Conservation (phyloP, 192 early-diverging fungal genomes). For the Umbelopsis ramanniana region DNA sequence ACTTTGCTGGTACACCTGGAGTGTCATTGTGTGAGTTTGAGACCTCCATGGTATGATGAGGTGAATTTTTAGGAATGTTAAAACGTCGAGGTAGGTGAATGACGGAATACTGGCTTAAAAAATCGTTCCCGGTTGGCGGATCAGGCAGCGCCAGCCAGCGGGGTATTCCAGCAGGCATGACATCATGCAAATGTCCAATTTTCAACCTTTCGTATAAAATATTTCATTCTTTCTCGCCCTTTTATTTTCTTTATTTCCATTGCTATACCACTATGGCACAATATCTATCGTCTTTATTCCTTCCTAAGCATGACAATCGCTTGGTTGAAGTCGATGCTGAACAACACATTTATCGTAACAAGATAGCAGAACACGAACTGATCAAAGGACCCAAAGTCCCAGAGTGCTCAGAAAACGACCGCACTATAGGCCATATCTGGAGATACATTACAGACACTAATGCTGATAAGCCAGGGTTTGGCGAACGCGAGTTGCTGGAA, state of each 20-base stretch:
- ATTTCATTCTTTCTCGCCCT: not conserved
- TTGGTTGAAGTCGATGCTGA: constrained; percentile 45
- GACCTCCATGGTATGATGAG: constrained; percentile 10
- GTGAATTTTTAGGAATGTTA: too few relatives aligned
- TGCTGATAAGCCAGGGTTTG: constrained; percentile 46
- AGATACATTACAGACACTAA: constrained; percentile 41
- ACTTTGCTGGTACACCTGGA: constrained; percentile 20
- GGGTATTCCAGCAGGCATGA: not conserved
- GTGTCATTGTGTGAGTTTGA: not conserved
- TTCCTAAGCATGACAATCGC: constrained; percentile 16
- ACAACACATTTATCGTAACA: constrained; percentile 47
- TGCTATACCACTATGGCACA: not conserved
- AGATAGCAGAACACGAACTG: constrained; percentile 39
- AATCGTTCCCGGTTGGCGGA: too few relatives aligned
- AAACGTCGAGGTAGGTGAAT: too few relatives aligned
- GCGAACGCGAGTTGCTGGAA: constrained; percentile 46
- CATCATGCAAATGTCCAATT: not conserved
- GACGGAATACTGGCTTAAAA: too few relatives aligned
- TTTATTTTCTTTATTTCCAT: not conserved
- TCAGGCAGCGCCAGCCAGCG: too few relatives aligned
- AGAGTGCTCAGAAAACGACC: constrained; percentile 28
- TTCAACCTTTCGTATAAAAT: not conserved
- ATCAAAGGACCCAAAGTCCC: constrained; percentile 41
- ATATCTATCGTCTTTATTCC: constrained; percentile 16
- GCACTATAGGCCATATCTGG: constrained; percentile 46